Evolutionary conservation across 768 basidiomycete genomes (phyloP), one percentile per base, ranked within the genome.

Genomic region (Chalciporus sphaerocephalus): DNA sequence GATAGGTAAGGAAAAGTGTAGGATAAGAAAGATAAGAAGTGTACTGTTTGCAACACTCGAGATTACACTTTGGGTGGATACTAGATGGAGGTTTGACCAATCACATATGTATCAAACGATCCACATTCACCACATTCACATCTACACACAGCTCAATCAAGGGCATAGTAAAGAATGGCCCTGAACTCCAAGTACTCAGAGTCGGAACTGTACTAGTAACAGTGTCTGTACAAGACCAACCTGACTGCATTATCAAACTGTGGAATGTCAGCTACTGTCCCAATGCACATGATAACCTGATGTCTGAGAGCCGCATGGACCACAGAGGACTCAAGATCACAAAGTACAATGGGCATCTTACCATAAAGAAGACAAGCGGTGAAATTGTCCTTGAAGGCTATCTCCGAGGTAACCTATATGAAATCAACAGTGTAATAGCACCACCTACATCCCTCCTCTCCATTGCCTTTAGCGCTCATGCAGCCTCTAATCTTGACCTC

Each of bases 291-390:
- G 38, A 45, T 22, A 52, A 52, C 23, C 35, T 52, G 0, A 34
- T 52, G 20, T 52, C 35, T 0, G 47, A 52, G 16, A 52, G 51
- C 20, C n/a, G 25, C 7, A 47, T 48, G 43, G 47, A 52, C 4
- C 1, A 5, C 1, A 30, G 17, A 12, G 39, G 43, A 15, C 41
- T 52, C 43, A 37, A 52, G 30, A 52, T 52, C 25, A 48, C 22
- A 0, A 52, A 52, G 21, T 15, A 13, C 0, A 22, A 37, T 3
- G 42, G 39, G 1, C 4, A 2, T 18, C 27, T 48, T 2, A 40
- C 17, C 0, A 45, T 52, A 2, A 42, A 41, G 17, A 44, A 44
- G 4, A 16, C 16, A 3, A 38, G 25, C 27, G 46, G 43, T 5
- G 30, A 45, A 13, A 49, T 32, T 1, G 5, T 46, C 5, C 44